Conservation (phyloP, 108 stramenopile genomes). For the Discostella pseudostelligera region DNA sequence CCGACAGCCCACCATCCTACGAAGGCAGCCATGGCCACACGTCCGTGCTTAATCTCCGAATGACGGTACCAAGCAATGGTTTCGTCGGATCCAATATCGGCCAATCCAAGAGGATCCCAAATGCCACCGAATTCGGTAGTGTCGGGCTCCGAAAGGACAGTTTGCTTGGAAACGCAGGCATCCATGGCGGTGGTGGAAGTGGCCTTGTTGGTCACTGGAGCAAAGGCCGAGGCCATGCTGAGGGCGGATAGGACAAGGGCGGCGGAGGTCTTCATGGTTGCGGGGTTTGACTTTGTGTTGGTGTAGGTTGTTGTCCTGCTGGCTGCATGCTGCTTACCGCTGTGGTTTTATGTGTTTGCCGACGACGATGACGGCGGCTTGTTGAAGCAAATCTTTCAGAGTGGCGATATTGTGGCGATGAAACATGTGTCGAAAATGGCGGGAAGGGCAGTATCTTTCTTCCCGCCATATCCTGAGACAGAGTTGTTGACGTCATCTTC, state of each 20-base stretch:
- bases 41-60: slow-evolving; percentile 80
- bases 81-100: slow-evolving; percentile 68
- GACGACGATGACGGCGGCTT: no score
- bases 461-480: no score
- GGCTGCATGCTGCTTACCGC: no score
- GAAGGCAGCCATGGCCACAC: slow-evolving; percentile 84
- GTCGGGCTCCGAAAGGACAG: slow-evolving; percentile 61
- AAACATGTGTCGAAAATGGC: no score
- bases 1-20: slow-evolving; percentile 76
- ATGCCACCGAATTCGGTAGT: slow-evolving; percentile 67
- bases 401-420: no score
- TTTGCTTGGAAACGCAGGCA: slow-evolving; percentile 44
- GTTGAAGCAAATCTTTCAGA: no score
- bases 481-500: no score
- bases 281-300: not conserved
- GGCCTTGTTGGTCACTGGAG: slow-evolving; percentile 34
- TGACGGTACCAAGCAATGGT: slow-evolving; percentile 83
- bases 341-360: not conserved
- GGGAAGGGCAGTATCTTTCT: no score
- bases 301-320: no score
- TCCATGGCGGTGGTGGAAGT: slow-evolving; percentile 27
- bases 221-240: slow-evolving; percentile 39
- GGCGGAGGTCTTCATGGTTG: slow-evolving; percentile 29
- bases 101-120: slow-evolving; percentile 76
- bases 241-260: slow-evolving; percentile 34